Percentiles rank a stretch among this genome's conserved stretches.
Evolutionary conservation across 495 filamentous ascomycete species (phyloP).

Genomic region (Penicillium pancosmium): DNA sequence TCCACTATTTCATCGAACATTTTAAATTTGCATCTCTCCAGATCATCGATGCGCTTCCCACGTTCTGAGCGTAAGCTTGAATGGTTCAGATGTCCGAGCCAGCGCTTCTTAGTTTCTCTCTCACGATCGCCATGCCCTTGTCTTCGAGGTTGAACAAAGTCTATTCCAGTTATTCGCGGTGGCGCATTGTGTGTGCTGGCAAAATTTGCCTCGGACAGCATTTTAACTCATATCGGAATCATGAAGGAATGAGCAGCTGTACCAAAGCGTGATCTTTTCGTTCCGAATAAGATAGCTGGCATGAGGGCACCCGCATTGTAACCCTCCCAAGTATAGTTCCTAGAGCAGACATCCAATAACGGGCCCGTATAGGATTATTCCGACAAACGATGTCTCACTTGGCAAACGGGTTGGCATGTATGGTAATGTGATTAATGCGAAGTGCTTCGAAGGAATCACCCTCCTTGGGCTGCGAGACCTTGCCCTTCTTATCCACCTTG

Average conservation of each 20-base stretch:
- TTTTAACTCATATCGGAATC: too few relatives aligned
- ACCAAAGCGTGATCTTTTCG: too few relatives aligned
- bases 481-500: slow-evolving; percentile 88
- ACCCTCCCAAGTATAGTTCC: neutral
- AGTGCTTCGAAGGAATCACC: slow-evolving; percentile 54
- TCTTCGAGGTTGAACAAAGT: too few relatives aligned
- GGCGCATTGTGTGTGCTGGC: too few relatives aligned
- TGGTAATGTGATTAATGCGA: slow-evolving; percentile 73
- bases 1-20: neutral
- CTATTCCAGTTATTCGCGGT: too few relatives aligned
- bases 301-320: neutral
- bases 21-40: neutral
- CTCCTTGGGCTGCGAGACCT: slow-evolving; percentile 63
- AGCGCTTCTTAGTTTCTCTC: too few relatives aligned
- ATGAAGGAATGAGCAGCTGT: too few relatives aligned
- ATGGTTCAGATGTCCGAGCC: too few relatives aligned
- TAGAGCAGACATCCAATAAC: neutral
- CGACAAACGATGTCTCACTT: slow-evolving; percentile 46
- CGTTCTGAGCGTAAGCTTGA: too few relatives aligned
- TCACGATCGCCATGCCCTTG: too few relatives aligned
- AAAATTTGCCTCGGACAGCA: too few relatives aligned
- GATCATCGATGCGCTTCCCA: neutral
- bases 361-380: neutral
- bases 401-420: slow-evolving; percentile 94
- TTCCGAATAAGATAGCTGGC: too few relatives aligned